A percentile compares a stretch with the other conserved stretches of the same genome.
Conservation (phyloP, 2,329 filamentous ascomycete species). For the Reticulascus tulasneorum region DNA sequence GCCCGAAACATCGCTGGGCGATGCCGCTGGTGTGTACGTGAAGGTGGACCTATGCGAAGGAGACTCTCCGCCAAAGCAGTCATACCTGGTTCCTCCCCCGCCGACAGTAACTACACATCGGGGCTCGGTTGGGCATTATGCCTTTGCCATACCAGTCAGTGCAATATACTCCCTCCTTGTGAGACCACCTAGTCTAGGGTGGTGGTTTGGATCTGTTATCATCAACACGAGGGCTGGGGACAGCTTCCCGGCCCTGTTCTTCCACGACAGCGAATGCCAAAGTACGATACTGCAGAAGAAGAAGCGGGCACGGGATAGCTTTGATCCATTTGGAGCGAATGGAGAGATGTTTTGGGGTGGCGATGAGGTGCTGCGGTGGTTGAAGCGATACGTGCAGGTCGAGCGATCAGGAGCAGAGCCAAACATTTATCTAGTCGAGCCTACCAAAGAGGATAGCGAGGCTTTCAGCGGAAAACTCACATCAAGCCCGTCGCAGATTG, state of each 20-base stretch:
- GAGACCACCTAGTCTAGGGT: constrained; percentile 86
- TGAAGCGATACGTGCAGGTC: constrained; percentile 77
- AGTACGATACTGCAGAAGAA: constrained; percentile 94
- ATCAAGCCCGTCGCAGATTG: constrained; percentile 40
- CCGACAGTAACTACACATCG: constrained; percentile 77
- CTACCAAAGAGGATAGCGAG: constrained; percentile 75
- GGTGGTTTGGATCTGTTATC: constrained; percentile 97
- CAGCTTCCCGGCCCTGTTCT: constrained; percentile 92
- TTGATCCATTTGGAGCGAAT: constrained; percentile 82
- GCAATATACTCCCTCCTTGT: constrained; percentile 89
- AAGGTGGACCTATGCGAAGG: constrained; percentile 88
- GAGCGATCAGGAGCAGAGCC: constrained; percentile 83
- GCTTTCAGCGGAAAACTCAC: constrained; percentile 69
- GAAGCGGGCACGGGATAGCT: constrained; percentile 74
- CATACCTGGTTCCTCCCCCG: constrained; percentile 86
- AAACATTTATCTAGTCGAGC: constrained; percentile 88
- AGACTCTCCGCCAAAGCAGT: constrained; percentile 76
- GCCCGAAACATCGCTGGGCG: constrained; percentile 82
- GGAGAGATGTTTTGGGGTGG: constrained; percentile 97
- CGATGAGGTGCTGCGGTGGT: constrained; percentile 89
- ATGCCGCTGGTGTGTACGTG: constrained; percentile 83
- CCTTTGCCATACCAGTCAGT: constrained; percentile 86
- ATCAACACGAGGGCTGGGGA: constrained; percentile 90
- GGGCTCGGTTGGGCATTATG: constrained; percentile 71
- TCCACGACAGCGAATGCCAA: constrained; percentile 95